Evolutionary conservation across 192 early-diverging fungal species (phyloP), one percentile per base, ranked within the genome.

Genomic region (Chytriomyces sp.): DNA sequence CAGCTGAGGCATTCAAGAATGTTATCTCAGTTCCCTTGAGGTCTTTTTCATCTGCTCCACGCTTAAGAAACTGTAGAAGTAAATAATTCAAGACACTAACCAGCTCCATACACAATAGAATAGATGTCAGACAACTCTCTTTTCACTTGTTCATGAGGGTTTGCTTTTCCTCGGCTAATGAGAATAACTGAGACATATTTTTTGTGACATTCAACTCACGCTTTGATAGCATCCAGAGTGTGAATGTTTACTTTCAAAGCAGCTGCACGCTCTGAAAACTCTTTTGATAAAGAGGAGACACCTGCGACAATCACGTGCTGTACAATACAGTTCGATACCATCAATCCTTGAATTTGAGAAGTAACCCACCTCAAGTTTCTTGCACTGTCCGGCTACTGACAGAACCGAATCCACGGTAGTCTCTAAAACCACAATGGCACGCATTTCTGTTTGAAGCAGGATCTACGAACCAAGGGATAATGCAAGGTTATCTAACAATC

Each of bases 231-330:
- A 12, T 60, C 44, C 62, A 64, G 7, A 34, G 52, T 37, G 34
- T 8, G 8, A 28, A 68, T 3, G 25, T 52, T 68, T 8, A 68
- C 34, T 52, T 68, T 68, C 25, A 68, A 26, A 14, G 49, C 54
- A 2, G 7, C 30, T 5, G 65, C 65, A n/a, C 31, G 65, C 31
- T 68, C 52, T 5, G n/a, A 7, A 12, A 55, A 19, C 5, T n/a
- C 8, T 30, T 34, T 8, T 10, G 44, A 52, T 8, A 68, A 34
- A n/a, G 25, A 26, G 12, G 39, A 31, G 5, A 44, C 39, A 26
- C 39, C 39, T 5, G 62, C 8, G 4, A 64, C 62, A 26, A 64
- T 26, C 12, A 64, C 49, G 49, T 64, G 44, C 62, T 64, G 33
- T 17, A 36, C 6, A n/a, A n/a, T n/a, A n/a, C n/a, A n/a, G n/a